A percentile compares a stretch with the other conserved stretches of the same genome.
These are phyloP conservation scores for Suillus paluster DNA, from an alignment of 768 basidiomycete species.

Conservation along the genomic window DNA sequence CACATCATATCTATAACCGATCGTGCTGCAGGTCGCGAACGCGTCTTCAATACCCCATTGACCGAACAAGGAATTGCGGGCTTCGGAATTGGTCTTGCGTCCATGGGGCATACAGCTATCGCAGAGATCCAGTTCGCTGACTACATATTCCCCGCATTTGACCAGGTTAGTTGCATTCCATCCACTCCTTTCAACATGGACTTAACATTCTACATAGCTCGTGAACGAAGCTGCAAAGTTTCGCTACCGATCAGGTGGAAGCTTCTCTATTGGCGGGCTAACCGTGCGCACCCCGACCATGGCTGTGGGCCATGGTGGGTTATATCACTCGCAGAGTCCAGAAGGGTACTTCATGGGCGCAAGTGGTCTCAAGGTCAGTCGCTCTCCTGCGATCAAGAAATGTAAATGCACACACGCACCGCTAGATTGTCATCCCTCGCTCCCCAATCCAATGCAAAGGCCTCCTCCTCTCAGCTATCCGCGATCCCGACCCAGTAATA, in stretches of 20 bases:
- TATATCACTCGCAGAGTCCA: slow-evolving; percentile 95
- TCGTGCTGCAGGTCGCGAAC: slow-evolving; percentile 69
- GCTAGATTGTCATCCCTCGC: slow-evolving; percentile 83
- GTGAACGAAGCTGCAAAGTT: slow-evolving; percentile 97
- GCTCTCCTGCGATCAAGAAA: too few species aligned
- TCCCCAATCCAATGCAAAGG: slow-evolving; percentile 97
- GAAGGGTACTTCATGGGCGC: slow-evolving; percentile 95
- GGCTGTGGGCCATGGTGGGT: slow-evolving; percentile 90
- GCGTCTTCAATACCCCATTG: slow-evolving; percentile 94
- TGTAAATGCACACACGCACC: not conserved
- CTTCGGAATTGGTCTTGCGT: slow-evolving; percentile 89
- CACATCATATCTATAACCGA: not conserved
- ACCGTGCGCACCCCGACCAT: slow-evolving; percentile 88
- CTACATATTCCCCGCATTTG: slow-evolving; percentile 94
- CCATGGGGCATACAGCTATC: slow-evolving; percentile 94
- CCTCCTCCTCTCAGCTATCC: slow-evolving; percentile 80
- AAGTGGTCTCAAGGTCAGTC: slow-evolving; percentile 82
- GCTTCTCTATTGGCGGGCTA: slow-evolving; percentile 79
- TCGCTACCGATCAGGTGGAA: slow-evolving; percentile 86
- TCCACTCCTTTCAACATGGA: slow-evolving; percentile 1
- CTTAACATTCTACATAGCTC: slow-evolving; percentile 49
- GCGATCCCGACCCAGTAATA: slow-evolving; percentile 92
- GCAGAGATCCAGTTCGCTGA: slow-evolving; percentile 93
- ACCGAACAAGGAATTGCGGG: slow-evolving; percentile 95
- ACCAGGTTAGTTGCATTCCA: slow-evolving; percentile 61